Evolutionary conservation across 2,329 filamentous ascomycete genomes (phyloP).

Genomic region (Septoria petroselini): DNA sequence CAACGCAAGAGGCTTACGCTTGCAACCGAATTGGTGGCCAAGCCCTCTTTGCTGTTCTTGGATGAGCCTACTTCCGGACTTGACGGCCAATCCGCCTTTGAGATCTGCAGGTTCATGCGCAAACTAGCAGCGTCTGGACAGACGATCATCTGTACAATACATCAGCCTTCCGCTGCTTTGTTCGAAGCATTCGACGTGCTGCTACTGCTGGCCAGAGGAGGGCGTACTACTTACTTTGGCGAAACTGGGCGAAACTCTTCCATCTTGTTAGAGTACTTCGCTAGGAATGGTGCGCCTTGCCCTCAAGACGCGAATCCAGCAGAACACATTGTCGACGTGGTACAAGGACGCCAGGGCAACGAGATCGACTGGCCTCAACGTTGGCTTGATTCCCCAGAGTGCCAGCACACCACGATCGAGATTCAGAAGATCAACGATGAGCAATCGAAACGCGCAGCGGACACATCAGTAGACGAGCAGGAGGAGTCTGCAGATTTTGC

Average conservation of each 20-base stretch:
- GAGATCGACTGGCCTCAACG: conserved; percentile 44
- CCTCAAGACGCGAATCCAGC: conserved; percentile 63
- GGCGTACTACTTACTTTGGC: conserved; percentile 49
- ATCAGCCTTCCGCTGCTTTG: conserved; percentile 46
- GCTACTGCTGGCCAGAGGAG: conserved; percentile 45
- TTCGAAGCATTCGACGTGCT: conserved; percentile 48
- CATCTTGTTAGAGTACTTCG: conserved; percentile 53
- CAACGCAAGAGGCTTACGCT: conserved; percentile 62
- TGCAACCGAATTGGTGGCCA: conserved; percentile 43
- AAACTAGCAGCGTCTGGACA: conserved; percentile 55
- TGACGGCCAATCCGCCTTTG: conserved; percentile 62
- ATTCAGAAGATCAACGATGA: conserved; percentile 45
- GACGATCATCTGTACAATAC: conserved; percentile 49
- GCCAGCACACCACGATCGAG: conserved; percentile 40
- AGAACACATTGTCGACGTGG: conserved; percentile 66
- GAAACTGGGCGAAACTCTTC: conserved; percentile 44
- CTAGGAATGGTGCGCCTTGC: conserved; percentile 61
- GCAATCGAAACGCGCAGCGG: conserved; percentile 38
- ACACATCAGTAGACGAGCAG: conserved; percentile 37
- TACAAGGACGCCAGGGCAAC: conserved; percentile 45
- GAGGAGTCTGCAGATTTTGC: conserved; percentile 46
- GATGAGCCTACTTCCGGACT: conserved; percentile 60
- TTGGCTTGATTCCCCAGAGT: conserved; percentile 42
- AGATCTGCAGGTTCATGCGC: conserved; percentile 60
- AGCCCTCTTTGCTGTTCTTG: conserved; percentile 60